Base-by-base conservation (phyloP, 495 filamentous ascomycete genomes). In the Clavariopsis aquatica region DNA sequence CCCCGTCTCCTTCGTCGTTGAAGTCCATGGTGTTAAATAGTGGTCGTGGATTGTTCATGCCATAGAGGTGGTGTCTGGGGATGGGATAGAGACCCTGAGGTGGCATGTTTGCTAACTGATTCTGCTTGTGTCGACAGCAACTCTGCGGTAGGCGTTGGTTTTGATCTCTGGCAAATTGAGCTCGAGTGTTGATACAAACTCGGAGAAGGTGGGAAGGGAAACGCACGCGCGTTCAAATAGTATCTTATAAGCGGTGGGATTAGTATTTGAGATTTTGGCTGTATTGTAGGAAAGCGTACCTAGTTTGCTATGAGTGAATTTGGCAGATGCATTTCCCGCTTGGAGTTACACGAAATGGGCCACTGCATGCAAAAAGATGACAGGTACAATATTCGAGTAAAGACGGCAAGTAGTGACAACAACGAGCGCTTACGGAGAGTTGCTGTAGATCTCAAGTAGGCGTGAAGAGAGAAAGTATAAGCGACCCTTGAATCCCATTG, bases 21-120 rank as follows among this genome's bases (percentile, higher is more conserved):
- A 62, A 62, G n/a, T 62, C 59, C 19, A 53, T 52, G 19, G 62
- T 52, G 29, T 45, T 58, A 34, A 24, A 64, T 9, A 17, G n/a
- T n/a, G n/a, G 41, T 2, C 13, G 56, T 20, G 10, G 41, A 22
- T 28, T 26, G 17, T 17, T 19, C 15, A 13, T 15, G 24, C 62
- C 53, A 26, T 57, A 52, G 9, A 57, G 54, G 53, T 64, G 62
- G 26, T 64, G 62, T 1, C 62, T 41, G 1, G 38, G 23, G 1
- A 57, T 52, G 22, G 62, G 19, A 31, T 64, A 64, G 17, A 64
- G 45, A 45, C 62, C 62, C 1, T 28, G 12, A 2, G 62, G 62
- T 27, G 62, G 62, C 62, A 64, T 64, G 52, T 27, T 52, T 51
- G 8, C 6, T 9, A 34, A 12, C 31, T 34, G 5, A 34, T 34